These are phyloP conservation scores for Hemisphaericaspora xylanilytica DNA, from an alignment of 1,139 yeast species.

Conservation along the genomic window DNA sequence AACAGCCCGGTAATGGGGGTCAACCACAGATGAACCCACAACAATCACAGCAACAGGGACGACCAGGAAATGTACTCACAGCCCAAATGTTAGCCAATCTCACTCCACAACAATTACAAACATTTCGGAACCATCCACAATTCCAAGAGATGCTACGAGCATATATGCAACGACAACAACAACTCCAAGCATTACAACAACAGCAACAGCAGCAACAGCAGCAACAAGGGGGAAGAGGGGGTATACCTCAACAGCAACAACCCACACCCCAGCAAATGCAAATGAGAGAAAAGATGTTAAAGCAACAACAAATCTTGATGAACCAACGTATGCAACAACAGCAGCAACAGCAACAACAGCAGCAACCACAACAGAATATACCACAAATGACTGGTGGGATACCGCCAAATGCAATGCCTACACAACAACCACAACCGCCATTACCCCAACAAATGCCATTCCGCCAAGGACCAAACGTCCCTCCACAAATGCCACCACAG, in stretches of 20 bases:
- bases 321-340: slow-evolving; percentile 11
- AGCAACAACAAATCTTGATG: slow-evolving; percentile 12
- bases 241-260: slow-evolving; percentile 24
- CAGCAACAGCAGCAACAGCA: slow-evolving; percentile 23
- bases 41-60: slow-evolving; percentile 15
- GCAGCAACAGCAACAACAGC: slow-evolving; percentile 4
- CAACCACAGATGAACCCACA: slow-evolving; percentile 7
- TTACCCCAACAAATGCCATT: slow-evolving; percentile 1
- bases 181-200: slow-evolving; percentile 29
- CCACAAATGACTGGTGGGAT: slow-evolving; percentile 2
- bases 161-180: slow-evolving; percentile 41
- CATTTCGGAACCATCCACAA: slow-evolving; percentile 48
- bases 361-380: slow-evolving; percentile 1
- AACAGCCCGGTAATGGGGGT: slow-evolving; percentile 3
- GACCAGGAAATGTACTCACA: slow-evolving; percentile 24
- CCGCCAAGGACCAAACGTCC: slow-evolving; percentile 4
- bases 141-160: slow-evolving; percentile 40
- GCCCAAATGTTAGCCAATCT: slow-evolving; percentile 44
- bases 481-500: slow-evolving; percentile 12
- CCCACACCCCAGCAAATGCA: slow-evolving; percentile 22
- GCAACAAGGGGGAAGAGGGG: slow-evolving; percentile 26
- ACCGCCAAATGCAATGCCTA: slow-evolving; percentile 1
- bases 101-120: slow-evolving; percentile 47
- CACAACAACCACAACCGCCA: slow-evolving; percentile 1
- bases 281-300: slow-evolving; percentile 11